A percentile compares a stretch with the other conserved stretches of the same genome.
Evolutionary conservation across 805 yeast species (phyloP).

Genomic region (Zygoascus ofunaensis): DNA sequence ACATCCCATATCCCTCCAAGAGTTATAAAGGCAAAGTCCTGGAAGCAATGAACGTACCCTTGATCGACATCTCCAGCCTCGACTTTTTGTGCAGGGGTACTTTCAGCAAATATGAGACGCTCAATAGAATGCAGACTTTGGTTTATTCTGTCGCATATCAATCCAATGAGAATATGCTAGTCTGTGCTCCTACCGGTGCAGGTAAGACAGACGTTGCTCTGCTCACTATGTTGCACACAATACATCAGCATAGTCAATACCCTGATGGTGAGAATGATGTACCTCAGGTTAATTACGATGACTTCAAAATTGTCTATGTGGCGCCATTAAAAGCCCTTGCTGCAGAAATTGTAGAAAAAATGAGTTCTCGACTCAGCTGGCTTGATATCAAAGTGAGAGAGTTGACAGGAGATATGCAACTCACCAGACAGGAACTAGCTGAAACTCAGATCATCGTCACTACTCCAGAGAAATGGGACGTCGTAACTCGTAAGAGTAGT

Average conservation of each 20-base stretch:
- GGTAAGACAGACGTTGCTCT: slow-evolving; percentile 95
- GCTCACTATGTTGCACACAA: slow-evolving; percentile 67
- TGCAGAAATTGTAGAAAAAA: slow-evolving; percentile 92
- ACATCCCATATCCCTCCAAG: slow-evolving; percentile 66
- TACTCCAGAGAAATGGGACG: slow-evolving; percentile 97
- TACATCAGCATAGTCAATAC: slow-evolving; percentile 45
- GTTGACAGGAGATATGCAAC: slow-evolving; percentile 92
- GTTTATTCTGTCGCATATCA: slow-evolving; percentile 88
- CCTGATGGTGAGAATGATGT: slow-evolving; percentile 26
- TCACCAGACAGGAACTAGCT: slow-evolving; percentile 68
- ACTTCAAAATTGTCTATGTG: slow-evolving; percentile 83
- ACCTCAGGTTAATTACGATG: slow-evolving; percentile 61
- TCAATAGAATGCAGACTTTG: slow-evolving; percentile 83
- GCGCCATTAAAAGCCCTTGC: slow-evolving; percentile 93
- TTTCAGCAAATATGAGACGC: slow-evolving; percentile 63
- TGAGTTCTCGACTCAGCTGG: slow-evolving; percentile 68
- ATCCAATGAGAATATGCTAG: slow-evolving; percentile 88
- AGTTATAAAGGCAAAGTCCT: slow-evolving; percentile 1
- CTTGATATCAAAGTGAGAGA: slow-evolving; percentile 80
- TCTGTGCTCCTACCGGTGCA: slow-evolving; percentile 97
- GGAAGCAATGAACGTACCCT: slow-evolving; percentile 26
- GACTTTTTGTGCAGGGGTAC: slow-evolving; percentile 79
- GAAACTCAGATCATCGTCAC: slow-evolving; percentile 85
- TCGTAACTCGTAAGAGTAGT: slow-evolving; percentile 78
- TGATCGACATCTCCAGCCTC: slow-evolving; percentile 51